phyloP scores from a whole-genome alignment of 75 land plant genomes.

The Chamaecyparis obtusa region DNA sequence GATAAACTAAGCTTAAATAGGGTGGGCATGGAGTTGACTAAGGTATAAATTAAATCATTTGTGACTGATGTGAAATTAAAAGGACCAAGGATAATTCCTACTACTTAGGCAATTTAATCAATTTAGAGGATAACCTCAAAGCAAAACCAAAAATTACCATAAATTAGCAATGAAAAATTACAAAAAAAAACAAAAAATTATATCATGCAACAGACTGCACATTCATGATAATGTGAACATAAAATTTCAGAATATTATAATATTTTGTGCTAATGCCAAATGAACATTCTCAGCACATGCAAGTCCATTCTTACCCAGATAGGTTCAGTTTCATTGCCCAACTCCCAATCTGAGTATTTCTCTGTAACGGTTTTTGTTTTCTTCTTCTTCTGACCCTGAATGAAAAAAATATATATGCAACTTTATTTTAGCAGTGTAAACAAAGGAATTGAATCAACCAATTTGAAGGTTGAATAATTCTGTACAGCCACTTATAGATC shows the following conservation, averaged over 20 bases:
- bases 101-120: neutral
- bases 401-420: neutral
- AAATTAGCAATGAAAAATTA: neutral
- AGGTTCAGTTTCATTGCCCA: constrained; percentile 89
- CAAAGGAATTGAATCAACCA: neutral
- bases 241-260: neutral
- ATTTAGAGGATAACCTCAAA: neutral
- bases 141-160: neutral
- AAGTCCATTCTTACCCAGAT: constrained; percentile 69
- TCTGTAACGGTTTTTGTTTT: constrained; percentile 86
- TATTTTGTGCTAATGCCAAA: neutral
- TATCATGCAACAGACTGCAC: neutral
- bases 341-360: constrained; percentile 93
- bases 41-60: neutral
- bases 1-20: neutral
- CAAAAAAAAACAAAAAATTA: no score
- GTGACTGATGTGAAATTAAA: neutral
- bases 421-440: neutral
- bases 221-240: neutral
- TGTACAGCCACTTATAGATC: neutral
- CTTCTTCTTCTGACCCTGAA: constrained; percentile 57
- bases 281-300: neutral
- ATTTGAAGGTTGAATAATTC: neutral
- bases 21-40: neutral
- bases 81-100: neutral